Percentiles rank a stretch among this genome's conserved stretches.
These are phyloP conservation scores for Suillus americanus DNA, from an alignment of 768 basidiomycete species.

Conservation along the genomic window DNA sequence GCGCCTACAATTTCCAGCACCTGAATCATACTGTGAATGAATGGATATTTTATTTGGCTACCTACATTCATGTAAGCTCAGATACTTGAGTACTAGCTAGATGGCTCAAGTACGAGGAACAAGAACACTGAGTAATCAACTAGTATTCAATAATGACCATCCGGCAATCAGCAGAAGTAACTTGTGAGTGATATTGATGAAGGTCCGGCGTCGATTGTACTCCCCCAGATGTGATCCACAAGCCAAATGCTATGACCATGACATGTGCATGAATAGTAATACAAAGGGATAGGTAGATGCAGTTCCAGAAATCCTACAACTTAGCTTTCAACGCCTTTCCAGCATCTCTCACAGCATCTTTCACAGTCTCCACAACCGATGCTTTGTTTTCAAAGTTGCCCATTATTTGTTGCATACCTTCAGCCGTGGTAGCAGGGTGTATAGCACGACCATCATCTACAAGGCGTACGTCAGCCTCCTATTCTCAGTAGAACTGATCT, in stretches of 20 bases:
- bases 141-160: background rate
- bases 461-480: slow-evolving; percentile 4
- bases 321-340: slow-evolving; percentile 48
- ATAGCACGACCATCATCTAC: slow-evolving; percentile 81
- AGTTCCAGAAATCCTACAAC: slow-evolving; percentile 32
- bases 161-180: background rate
- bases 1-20: background rate
- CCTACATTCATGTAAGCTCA: background rate
- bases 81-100: background rate
- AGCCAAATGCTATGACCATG: background rate
- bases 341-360: slow-evolving; percentile 48
- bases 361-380: slow-evolving; percentile 45
- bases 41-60: background rate
- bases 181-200: no score
- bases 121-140: no score
- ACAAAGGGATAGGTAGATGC: background rate
- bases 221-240: background rate
- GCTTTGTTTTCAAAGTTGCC: slow-evolving; percentile 50
- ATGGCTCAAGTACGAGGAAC: background rate
- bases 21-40: background rate
- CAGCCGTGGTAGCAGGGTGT: slow-evolving; percentile 70
- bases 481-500: background rate
- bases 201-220: background rate
- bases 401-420: slow-evolving; percentile 76
- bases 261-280: background rate